Evolutionary conservation across 2,329 filamentous ascomycete genomes (phyloP), one percentile per base, ranked within the genome.

Genomic region (Mycogone perniciosa): DNA sequence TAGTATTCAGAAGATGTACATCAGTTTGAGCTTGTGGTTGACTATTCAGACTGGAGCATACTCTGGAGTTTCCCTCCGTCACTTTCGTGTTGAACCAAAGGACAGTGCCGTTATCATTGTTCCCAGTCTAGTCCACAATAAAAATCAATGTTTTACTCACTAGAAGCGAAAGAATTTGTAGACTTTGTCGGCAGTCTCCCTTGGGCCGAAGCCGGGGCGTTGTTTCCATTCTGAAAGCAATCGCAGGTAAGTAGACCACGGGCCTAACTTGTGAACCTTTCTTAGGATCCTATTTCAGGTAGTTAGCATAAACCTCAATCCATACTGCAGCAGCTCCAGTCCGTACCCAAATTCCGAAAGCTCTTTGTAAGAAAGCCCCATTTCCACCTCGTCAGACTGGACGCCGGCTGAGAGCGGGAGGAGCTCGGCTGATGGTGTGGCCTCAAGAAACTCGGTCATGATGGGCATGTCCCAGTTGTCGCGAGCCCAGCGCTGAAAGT

Each of bases 381-480:
- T 74, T 46, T 68, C 65, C 8, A 58, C 59, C 54, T 71, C 68
- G 40, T 72, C 69, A n/a, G 60, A 61, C 34, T 72, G 69, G 1
- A 68, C 66, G 31, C 66, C 68, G 1, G 67, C 67, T 0, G 69
- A 68, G 7, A 73, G 63, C 1, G 71, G 71, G 4, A 71, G 63
- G 1, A 76, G 67, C 59, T 82, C 79, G 6, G 79, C 79, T 0
- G 76, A 77, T 3, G 79, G 79, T 0, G 69, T 73, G 0, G 80
- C 82, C 30, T 76, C 69, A 49, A 88, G 68, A 66, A 88, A 88
- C 20, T 80, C 75, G 6, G 76, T 65, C 33, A 87, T 70, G 45
- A 87, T 81, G 0, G 82, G 82, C 2, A 88, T 69, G 5, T 75
- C 64, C 66, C 85, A 87, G 26, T 72, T 69, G 20, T 67, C 67